phyloP scores from a whole-genome alignment of 129 eudicot genomes.

The Chrysanthemum lavandulifolium region DNA sequence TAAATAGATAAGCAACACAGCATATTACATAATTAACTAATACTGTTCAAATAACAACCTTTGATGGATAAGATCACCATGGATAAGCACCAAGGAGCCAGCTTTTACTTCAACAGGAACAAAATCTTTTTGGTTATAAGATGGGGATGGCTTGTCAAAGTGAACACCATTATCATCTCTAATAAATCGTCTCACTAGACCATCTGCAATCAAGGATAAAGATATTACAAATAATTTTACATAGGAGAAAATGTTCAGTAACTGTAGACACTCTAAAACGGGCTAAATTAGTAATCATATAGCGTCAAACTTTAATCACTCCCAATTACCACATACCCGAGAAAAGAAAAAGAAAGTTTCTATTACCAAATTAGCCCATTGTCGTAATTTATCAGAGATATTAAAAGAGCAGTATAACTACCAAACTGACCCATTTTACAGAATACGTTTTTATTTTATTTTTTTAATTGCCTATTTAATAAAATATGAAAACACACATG shows the following conservation, averaged over 20 bases:
- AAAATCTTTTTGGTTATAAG: slow-evolving; percentile 78
- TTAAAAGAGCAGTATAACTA: no score
- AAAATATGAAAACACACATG: neutral
- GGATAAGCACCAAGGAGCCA: slow-evolving; percentile 85
- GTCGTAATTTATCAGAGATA: no score
- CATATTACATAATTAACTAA: no score
- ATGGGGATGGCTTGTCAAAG: slow-evolving; percentile 76
- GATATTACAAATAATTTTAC: neutral
- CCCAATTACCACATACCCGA: no score
- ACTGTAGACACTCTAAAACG: no score
- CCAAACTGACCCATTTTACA: no score
- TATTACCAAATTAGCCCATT: no score
- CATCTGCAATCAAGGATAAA: slow-evolving; percentile 45
- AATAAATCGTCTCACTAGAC: slow-evolving; percentile 80
- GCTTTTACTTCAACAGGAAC: slow-evolving; percentile 96
- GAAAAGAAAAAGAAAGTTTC: no score
- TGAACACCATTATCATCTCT: slow-evolving; percentile 89
- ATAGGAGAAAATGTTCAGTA: neutral
- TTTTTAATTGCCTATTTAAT: neutral
- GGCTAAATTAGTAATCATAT: no score
- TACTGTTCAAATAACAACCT: slow-evolving; percentile 42
- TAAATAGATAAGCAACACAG: neutral
- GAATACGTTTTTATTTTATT: no score
- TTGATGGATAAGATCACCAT: slow-evolving; percentile 96
- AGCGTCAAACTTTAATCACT: no score